Base-by-base conservation (phyloP, 495 filamentous ascomycete genomes). In the Penicillium diatomitis region DNA sequence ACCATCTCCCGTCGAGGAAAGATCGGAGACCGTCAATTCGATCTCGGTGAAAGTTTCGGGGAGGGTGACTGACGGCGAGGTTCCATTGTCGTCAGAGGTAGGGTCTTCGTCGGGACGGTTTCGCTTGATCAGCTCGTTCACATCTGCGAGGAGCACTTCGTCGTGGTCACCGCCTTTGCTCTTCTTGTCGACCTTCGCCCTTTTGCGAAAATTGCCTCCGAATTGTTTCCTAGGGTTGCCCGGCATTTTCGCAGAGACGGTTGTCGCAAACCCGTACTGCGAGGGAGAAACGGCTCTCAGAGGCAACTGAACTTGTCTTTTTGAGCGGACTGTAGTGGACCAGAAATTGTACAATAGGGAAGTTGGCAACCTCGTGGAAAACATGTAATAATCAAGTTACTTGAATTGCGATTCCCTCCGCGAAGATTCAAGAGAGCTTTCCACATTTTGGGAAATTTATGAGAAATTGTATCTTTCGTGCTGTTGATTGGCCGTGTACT, bases 1-100 rank as follows among this genome's bases (percentile, higher is more conserved):
- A 2, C 86, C 91, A 58, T 96, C 91, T 5, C 91, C 92, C 2
- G 84, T 92, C n/a, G 89, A 96, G 0, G 90, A 88, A 27, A 96
- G 69, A 48, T 85, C 74, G 5, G 79, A 58, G 43, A 97, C 77
- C 4, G 80, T 78, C 36, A 96, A 78, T 45, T 94, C 85, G 40
- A 96, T 80, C 56, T 91, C 87, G 3, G 80, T 76, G 47, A 84
- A 86, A 12, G 65, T 69, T 56, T 83, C 80, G 4, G 89, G 88
- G 3, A 90, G 71, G 28, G 56, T 42, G 10, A 55, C 47, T 47
- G 47, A 38, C 39, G 44, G 50, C 46, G 41, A 55, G 50, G 54
- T 41, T n/a, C 36, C 57, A 10, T 49, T 53, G n/a, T 59, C 50
- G 44, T 42, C 52, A 32, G 58, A 50, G 34, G 43, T 46, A 34